Base-by-base conservation (phyloP, 148 eudicot species). In the Rhododendron henanense region DNA sequence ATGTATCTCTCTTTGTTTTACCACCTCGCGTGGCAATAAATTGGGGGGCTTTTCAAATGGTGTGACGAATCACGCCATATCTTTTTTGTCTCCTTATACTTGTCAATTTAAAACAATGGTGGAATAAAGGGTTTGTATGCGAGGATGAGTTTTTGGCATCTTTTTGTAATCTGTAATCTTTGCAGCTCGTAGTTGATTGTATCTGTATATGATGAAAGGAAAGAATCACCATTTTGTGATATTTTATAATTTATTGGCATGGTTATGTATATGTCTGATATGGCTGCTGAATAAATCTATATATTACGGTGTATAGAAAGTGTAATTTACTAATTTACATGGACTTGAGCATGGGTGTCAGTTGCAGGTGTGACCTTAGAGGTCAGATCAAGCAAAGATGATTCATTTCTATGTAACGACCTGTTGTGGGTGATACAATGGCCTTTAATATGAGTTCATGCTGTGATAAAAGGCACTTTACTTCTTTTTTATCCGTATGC, bases 111-210 rank as follows among this genome's bases (percentile, higher is more conserved):
- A 74, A 75, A 51, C 41, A 11, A 9, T 39, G n/a, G 55, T 44
- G 67, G 67, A 5, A 45, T 9, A 73, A 50, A 73, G 39, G 69
- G 31, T 75, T 53, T 75, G 69, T 55, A 84, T 21, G 33, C 23
- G 14, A 23, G 81, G 16, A 53, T 53, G 81, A 23, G 86, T 45
- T 84, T 84, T 75, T 53, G 16, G 69, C 80, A 19, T 75, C 71
- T 69, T 53, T 41, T 73, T 61, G 21, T 28, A 73, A 47, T 14
- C 81, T 61, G 21, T 28, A 73, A 47, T 14, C 81, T 78, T 78
- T 78, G 48, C 81, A 45, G 55, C 18, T 41, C 28, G 19, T 78
- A n/a, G 53, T 47, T 78, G 51, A 78, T 78, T 78, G 51, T 78
- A 6, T 45, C 28, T 78, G 23, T 78, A 41, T 41, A 77, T 19